A percentile compares a stretch with the other conserved stretches of the same genome.
These are phyloP conservation scores for Sugiyamaella sp. DNA, from an alignment of 1,139 yeast genomes.

Conservation along the genomic window DNA sequence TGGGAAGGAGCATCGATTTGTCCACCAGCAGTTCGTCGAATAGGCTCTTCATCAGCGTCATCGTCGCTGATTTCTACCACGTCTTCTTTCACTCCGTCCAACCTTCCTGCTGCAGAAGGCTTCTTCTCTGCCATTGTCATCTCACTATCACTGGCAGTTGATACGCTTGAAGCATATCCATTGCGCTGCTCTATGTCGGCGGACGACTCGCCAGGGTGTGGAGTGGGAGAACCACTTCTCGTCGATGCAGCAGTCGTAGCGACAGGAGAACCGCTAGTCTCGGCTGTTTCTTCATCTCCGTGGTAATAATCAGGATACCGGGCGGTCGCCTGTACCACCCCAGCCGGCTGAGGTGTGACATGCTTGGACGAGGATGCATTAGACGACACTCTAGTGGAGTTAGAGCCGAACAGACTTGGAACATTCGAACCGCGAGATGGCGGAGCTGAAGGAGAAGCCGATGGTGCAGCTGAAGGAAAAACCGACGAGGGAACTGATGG, in stretches of 20 bases:
- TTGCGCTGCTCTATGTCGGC: not conserved
- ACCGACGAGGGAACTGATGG: no score
- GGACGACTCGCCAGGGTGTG: not conserved
- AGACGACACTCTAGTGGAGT: no score
- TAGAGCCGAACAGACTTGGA: constrained; percentile 4
- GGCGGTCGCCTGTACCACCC: no score
- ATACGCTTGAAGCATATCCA: not conserved
- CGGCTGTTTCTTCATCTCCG: not conserved
- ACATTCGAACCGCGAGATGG: no score
- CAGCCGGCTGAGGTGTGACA: no score
- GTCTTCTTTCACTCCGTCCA: not conserved
- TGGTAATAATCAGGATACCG: not conserved
- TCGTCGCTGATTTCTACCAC: constrained; percentile 26
- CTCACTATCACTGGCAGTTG: not conserved
- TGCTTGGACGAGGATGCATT: no score
- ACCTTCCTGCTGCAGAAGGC: not conserved
- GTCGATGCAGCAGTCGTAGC: not conserved
- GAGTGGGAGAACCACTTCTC: not conserved
- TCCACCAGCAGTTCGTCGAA: not conserved
- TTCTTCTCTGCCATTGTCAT: not conserved
- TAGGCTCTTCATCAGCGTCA: constrained; percentile 39
- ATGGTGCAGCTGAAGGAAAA: no score
- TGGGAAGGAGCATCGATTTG: not conserved
- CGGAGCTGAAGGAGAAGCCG: no score
- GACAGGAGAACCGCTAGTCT: not conserved